These are phyloP conservation scores for Mycosphaerelloides madeirae DNA, from an alignment of 2,329 filamentous ascomycete genomes.

Conservation along the genomic window DNA sequence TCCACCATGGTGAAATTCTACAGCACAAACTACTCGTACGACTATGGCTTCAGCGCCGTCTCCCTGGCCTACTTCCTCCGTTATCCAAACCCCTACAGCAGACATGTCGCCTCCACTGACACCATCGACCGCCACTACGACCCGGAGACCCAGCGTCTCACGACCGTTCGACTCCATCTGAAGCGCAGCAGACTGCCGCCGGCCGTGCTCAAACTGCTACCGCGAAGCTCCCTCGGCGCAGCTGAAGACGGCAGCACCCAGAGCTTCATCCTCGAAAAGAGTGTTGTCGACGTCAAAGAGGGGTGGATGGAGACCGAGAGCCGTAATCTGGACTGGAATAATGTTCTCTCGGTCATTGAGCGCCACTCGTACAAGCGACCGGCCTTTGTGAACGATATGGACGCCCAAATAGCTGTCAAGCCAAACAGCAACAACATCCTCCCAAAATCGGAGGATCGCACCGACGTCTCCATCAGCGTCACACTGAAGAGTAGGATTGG, in stretches of 20 bases:
- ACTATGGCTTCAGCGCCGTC: conserved; percentile 77
- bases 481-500: conserved; percentile 69
- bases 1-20: conserved; percentile 50
- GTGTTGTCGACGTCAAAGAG: conserved; percentile 70
- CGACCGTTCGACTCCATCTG: conserved; percentile 73
- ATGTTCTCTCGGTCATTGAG: conserved; percentile 73
- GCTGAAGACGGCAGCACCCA: conserved; percentile 57
- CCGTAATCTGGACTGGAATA: conserved; percentile 75
- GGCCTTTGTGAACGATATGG: conserved; percentile 19
- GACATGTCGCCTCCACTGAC: conserved; percentile 77
- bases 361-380: conserved; percentile 63
- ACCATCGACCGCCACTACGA: conserved; percentile 73
- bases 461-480: conserved; percentile 68
- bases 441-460: conserved; percentile 40
- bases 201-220: conserved; percentile 70
- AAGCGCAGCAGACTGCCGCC: conserved; percentile 75
- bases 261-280: conserved; percentile 75
- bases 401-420: not conserved
- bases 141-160: conserved; percentile 65
- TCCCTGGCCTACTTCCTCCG: conserved; percentile 86
- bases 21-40: conserved; percentile 62
- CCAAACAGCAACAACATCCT: conserved; percentile 3
- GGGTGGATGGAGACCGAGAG: conserved; percentile 81
- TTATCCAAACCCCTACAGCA: conserved; percentile 80
- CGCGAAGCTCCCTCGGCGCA: conserved; percentile 61